Conservation (phyloP, 352 stramenopile genomes). For the Pythium aphanidermatum region DNA sequence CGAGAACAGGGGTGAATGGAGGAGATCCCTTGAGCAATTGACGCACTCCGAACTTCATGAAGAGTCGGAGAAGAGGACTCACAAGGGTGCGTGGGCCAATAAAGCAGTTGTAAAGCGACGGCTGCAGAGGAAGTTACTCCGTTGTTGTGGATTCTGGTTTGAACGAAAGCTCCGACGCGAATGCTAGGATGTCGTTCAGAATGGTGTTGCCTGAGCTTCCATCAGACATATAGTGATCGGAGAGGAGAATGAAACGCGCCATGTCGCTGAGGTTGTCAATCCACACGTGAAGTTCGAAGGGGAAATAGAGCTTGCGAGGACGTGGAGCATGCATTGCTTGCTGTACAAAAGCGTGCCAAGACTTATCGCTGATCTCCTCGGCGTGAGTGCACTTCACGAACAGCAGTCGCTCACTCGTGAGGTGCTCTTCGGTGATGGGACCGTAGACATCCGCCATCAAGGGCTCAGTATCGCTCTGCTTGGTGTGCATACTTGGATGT, state of each 20-base stretch:
- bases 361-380: background rate
- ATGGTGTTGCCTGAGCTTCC: constrained; percentile 29
- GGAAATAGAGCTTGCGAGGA: constrained; percentile 7
- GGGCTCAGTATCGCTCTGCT: constrained; percentile 18
- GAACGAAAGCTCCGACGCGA: background rate
- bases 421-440: constrained; percentile 12
- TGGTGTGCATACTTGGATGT: constrained; percentile 29
- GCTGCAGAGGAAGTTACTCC: constrained; percentile 15
- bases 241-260: constrained; percentile 41
- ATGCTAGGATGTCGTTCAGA: constrained; percentile 25
- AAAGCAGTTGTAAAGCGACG: constrained; percentile 35
- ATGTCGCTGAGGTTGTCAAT: constrained; percentile 3
- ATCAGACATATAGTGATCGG: constrained; percentile 40
- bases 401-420: background rate
- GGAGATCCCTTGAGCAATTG: constrained; percentile 6
- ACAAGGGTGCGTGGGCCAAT: constrained; percentile 18
- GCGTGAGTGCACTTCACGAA: background rate
- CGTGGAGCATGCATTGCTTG: background rate
- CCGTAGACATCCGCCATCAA: constrained; percentile 26
- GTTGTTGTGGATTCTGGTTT: background rate
- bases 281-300: constrained; percentile 19
- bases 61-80: constrained; percentile 1
- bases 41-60: constrained; percentile 19
- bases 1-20: constrained; percentile 23
- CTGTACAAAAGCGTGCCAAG: constrained; percentile 3